Percentiles rank a stretch among this genome's conserved stretches.
These are phyloP conservation scores for Sporisorium exsertum DNA, from an alignment of 1,284 basidiomycete genomes.

Conservation along the genomic window DNA sequence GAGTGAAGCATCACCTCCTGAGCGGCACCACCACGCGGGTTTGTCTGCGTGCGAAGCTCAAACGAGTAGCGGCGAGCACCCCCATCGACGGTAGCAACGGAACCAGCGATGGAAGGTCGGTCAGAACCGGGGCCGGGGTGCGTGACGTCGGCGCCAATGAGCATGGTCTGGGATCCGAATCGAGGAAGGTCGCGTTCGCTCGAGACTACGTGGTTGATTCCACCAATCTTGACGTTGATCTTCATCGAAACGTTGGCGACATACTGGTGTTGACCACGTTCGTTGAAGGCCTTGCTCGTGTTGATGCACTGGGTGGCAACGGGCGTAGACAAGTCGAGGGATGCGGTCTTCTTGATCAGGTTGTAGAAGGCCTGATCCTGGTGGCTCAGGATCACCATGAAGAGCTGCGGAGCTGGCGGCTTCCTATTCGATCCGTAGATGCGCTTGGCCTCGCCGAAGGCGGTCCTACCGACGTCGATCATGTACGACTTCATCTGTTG, in stretches of 20 bases:
- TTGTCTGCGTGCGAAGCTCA: constrained; percentile 71
- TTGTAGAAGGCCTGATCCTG: constrained; percentile 69
- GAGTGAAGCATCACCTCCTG: constrained; percentile 68
- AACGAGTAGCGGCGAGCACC: constrained; percentile 68
- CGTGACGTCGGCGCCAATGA: constrained; percentile 70
- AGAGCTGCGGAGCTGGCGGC: constrained; percentile 51
- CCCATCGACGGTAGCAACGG: constrained; percentile 70
- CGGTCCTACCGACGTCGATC: constrained; percentile 15
- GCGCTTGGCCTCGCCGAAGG: constrained; percentile 19
- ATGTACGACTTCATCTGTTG: constrained; percentile 14
- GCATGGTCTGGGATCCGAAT: constrained; percentile 68
- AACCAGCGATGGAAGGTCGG: constrained; percentile 72
- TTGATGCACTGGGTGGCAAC: constrained; percentile 67
- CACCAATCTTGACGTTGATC: constrained; percentile 72
- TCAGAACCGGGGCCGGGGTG: constrained; percentile 64
- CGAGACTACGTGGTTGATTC: constrained; percentile 68
- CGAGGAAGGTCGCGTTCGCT: constrained; percentile 58
- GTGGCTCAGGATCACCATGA: constrained; percentile 49
- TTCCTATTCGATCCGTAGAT: background rate
- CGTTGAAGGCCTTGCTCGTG: constrained; percentile 49
- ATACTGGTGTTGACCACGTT: constrained; percentile 70
- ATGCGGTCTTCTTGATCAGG: constrained; percentile 70
- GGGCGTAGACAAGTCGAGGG: constrained; percentile 66
- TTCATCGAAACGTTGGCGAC: constrained; percentile 70
- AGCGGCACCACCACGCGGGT: constrained; percentile 56